These are phyloP conservation scores for Colletotrichum lentis DNA, from an alignment of 2,329 filamentous ascomycete genomes.

Conservation along the genomic window DNA sequence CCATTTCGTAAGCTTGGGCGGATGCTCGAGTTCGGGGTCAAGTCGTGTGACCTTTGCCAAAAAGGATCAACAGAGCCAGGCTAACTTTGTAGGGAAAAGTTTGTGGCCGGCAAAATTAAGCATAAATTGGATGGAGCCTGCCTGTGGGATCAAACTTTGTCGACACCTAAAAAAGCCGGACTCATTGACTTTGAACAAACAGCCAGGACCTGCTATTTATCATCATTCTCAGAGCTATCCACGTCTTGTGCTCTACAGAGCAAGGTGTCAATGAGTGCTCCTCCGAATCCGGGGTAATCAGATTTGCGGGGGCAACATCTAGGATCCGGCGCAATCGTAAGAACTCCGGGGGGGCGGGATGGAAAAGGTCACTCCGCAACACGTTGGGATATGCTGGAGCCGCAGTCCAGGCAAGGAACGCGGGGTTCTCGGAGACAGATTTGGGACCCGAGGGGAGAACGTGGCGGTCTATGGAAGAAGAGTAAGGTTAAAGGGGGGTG, in stretches of 20 bases:
- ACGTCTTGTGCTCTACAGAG: slow-evolving; percentile 7
- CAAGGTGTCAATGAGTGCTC: not conserved
- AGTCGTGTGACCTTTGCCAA: not conserved
- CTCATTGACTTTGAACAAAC: not conserved
- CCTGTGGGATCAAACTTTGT: not conserved
- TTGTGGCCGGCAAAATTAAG: slow-evolving; percentile 18
- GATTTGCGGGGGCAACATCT: slow-evolving; percentile 30
- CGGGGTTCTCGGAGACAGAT: slow-evolving; percentile 28
- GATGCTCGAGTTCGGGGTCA: not conserved
- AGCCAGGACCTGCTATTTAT: slow-evolving; percentile 34
- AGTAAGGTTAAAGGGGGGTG: slow-evolving; percentile 13
- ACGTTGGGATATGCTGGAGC: slow-evolving; percentile 1
- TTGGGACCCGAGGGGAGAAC: slow-evolving; percentile 14
- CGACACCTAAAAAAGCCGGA: not conserved
- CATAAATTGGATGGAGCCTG: slow-evolving; percentile 19
- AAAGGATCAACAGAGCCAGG: not conserved
- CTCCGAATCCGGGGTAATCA: slow-evolving; percentile 30
- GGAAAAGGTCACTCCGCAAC: not conserved
- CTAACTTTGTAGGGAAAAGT: not conserved
- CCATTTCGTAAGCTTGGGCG: slow-evolving; percentile 14
- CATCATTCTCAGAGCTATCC: not conserved
- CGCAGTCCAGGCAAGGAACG: not conserved
- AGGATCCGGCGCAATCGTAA: slow-evolving; percentile 14
- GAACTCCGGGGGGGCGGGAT: slow-evolving; percentile 21
- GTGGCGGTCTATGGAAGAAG: slow-evolving; percentile 19